A percentile compares a stretch with the other conserved stretches of the same genome.
phyloP scores from a whole-genome alignment of 2,329 filamentous ascomycete genomes.

The Chrysosporium keratinophilum region DNA sequence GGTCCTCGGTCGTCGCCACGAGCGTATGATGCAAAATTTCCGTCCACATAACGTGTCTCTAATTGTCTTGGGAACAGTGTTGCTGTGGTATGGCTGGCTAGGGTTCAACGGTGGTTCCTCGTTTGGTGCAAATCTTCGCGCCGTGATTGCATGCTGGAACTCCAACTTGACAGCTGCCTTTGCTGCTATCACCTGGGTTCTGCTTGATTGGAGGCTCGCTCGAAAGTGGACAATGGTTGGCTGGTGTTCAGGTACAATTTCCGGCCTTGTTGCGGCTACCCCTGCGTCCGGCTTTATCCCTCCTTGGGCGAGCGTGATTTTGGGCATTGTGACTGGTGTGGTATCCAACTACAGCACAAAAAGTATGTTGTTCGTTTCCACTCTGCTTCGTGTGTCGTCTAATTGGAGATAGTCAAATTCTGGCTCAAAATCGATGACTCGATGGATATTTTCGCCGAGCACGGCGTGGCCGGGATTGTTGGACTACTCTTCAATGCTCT shows the following conservation, averaged over 20 bases:
- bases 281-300: constrained; percentile 71
- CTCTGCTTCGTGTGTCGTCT: constrained; percentile 8
- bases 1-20: constrained; percentile 90
- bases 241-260: constrained; percentile 83
- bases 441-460: constrained; percentile 84
- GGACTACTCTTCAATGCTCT: constrained; percentile 70
- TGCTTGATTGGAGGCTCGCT: constrained; percentile 89
- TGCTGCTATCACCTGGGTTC: constrained; percentile 81
- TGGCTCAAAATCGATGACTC: constrained; percentile 74
- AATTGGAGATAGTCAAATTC: constrained; percentile 47
- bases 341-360: constrained; percentile 81
- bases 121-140: constrained; percentile 87
- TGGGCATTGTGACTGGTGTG: constrained; percentile 53
- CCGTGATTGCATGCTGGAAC: constrained; percentile 97
- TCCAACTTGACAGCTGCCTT: constrained; percentile 89
- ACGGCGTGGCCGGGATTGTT: constrained; percentile 71
- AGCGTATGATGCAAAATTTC: constrained; percentile 99
- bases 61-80: constrained; percentile 86
- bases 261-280: constrained; percentile 77
- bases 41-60: constrained; percentile 96
- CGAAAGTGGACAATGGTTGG: constrained; percentile 92
- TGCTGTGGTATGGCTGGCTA: constrained; percentile 98
- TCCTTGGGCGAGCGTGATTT: constrained; percentile 52
- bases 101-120: constrained; percentile 96
- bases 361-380: constrained; percentile 46